Percentiles rank a stretch among this genome's conserved stretches.
Evolutionary conservation across 192 early-diverging fungal species (phyloP).

Genomic region (Bifiguratus adelaidae): DNA sequence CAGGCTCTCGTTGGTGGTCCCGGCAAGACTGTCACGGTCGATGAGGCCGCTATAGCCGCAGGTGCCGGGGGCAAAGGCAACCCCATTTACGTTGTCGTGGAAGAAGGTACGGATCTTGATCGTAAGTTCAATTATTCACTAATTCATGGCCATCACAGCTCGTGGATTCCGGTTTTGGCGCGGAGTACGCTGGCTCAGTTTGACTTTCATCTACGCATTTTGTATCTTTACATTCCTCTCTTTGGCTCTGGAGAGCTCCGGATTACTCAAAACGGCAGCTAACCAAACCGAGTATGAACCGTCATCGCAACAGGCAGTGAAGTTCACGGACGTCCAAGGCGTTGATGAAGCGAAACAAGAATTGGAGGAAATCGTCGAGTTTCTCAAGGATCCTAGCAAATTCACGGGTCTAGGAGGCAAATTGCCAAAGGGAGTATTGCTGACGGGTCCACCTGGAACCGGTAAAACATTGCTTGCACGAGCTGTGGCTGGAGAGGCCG

Average conservation of each 20-base stretch:
- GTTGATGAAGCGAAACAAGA: conserved; percentile 98
- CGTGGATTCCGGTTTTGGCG: conserved; percentile 47
- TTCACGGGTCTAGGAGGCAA: conserved; percentile 92
- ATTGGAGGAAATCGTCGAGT: conserved; percentile 92
- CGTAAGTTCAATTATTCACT: neutral
- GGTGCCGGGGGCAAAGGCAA: conserved; percentile 39
- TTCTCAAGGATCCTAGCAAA: conserved; percentile 82
- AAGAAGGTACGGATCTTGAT: conserved; percentile 31
- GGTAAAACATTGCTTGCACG: conserved; percentile 96
- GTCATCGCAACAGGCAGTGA: conserved; percentile 49
- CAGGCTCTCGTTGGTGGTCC: conserved; percentile 15
- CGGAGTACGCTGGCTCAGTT: conserved; percentile 44
- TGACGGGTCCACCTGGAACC: conserved; percentile 90
- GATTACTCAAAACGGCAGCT: conserved; percentile 47
- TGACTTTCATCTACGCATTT: conserved; percentile 55
- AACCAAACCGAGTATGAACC: conserved; percentile 49
- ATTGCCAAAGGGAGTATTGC: conserved; percentile 85
- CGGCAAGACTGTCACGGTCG: conserved; percentile 14
- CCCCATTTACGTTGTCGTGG: conserved; percentile 50
- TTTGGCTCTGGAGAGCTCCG: conserved; percentile 58
- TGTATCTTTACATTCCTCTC: conserved; percentile 61
- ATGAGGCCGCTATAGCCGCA: conserved; percentile 12
- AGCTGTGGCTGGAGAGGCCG: conserved; percentile 96
- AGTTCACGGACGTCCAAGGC: conserved; percentile 92
- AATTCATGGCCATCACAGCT: conserved; percentile 9